phyloP scores from a whole-genome alignment of 169 alveolate species.

The Eimeria sp. region DNA sequence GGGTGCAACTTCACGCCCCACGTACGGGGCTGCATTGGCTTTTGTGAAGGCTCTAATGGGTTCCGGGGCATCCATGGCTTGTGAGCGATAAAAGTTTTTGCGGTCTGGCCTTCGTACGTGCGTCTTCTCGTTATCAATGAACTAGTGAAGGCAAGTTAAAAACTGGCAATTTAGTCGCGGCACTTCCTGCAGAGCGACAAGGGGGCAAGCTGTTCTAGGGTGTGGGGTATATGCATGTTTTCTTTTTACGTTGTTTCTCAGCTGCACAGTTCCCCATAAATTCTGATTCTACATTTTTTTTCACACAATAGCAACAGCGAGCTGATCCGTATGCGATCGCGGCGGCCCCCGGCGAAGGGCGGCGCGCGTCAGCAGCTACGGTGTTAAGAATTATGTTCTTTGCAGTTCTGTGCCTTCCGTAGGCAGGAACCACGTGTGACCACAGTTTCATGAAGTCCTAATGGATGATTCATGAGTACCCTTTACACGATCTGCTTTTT shows the following conservation, averaged over 20 bases:
- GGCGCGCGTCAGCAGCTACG: background rate
- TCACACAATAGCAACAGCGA: background rate
- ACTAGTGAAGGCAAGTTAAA: constrained; percentile 65
- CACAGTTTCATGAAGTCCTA: background rate
- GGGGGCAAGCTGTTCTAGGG: background rate
- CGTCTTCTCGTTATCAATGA: constrained; percentile 73
- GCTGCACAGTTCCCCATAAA: background rate
- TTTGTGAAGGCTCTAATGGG: background rate
- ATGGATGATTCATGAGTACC: background rate
- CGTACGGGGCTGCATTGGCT: constrained; percentile 63
- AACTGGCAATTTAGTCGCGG: background rate
- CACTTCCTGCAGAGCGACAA: background rate
- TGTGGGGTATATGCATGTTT: constrained; percentile 73
- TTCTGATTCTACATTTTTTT: background rate
- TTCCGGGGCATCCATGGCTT: background rate
- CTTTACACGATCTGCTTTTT: background rate
- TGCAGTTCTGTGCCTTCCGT: background rate
- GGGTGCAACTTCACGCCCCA: constrained; percentile 70
- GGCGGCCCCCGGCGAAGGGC: background rate
- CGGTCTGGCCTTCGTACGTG: constrained; percentile 72
- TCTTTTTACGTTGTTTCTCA: background rate
- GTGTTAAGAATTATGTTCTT: background rate
- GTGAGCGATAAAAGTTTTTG: background rate
- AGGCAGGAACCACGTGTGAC: background rate
- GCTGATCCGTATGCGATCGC: background rate